Percentiles rank a stretch among this genome's conserved stretches.
phyloP scores from a whole-genome alignment of 768 basidiomycete genomes.

The Lentinula edodes region DNA sequence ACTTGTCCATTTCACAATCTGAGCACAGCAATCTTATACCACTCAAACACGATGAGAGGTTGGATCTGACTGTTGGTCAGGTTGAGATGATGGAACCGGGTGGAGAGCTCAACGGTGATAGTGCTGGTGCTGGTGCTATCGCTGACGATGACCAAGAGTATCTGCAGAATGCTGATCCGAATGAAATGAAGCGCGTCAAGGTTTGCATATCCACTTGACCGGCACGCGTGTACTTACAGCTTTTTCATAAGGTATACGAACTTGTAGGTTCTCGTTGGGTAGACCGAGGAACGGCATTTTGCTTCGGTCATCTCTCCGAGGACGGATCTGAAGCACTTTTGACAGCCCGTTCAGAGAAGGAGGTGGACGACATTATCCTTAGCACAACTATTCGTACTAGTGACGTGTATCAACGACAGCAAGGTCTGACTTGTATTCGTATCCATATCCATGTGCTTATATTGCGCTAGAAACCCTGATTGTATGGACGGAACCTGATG shows the following conservation, averaged over 20 bases:
- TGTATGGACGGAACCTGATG: conserved; percentile 97
- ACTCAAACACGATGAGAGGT: conserved; percentile 15
- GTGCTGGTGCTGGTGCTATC: conserved; percentile 28
- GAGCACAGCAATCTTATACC: neutral
- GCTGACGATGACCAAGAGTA: conserved; percentile 58
- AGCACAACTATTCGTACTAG: conserved; percentile 75
- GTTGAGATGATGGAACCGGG: conserved; percentile 44
- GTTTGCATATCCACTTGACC: conserved; percentile 29
- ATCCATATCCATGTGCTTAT: conserved; percentile 8
- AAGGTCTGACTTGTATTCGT: conserved; percentile 47
- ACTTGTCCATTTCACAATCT: conserved; percentile 16
- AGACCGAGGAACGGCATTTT: conserved; percentile 96
- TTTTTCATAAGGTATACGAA: conserved; percentile 75
- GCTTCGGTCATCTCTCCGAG: conserved; percentile 82
- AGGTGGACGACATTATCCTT: conserved; percentile 67
- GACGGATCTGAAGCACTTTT: conserved; percentile 74
- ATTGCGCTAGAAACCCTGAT: conserved; percentile 79
- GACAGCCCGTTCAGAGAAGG: conserved; percentile 77
- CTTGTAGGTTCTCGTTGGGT: conserved; percentile 88
- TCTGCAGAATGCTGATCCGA: conserved; percentile 51
- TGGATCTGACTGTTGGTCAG: conserved; percentile 29
- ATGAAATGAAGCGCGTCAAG: conserved; percentile 84
- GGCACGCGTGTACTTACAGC: conserved; percentile 13
- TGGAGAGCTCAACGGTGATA: conserved; percentile 24
- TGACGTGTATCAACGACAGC: conserved; percentile 84